Evolutionary conservation across 257 asterid genomes (phyloP).

Genomic region (Solanum microdontum): DNA sequence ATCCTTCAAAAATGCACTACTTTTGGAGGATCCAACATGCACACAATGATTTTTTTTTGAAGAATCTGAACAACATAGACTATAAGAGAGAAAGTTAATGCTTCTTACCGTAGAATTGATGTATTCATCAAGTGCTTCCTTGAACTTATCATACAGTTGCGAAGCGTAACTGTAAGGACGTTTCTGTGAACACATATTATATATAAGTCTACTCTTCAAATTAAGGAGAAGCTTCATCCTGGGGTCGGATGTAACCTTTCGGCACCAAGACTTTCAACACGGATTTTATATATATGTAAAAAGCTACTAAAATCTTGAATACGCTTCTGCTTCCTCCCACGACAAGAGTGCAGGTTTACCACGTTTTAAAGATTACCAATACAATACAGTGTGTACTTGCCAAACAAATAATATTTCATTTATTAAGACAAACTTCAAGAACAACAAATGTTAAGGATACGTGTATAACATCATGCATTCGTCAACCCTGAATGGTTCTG

Average conservation of each 20-base stretch:
- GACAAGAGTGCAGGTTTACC: neutral
- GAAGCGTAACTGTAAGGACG: neutral
- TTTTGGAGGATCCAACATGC: neutral
- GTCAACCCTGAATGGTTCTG: constrained; percentile 15
- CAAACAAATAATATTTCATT: neutral
- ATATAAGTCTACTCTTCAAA: constrained; percentile 18
- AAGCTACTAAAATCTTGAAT: neutral
- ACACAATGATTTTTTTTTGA: neutral
- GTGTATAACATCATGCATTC: constrained; percentile 36
- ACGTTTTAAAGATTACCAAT: neutral
- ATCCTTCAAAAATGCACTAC: neutral
- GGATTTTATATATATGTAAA: constrained; percentile 6
- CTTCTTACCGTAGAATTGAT: constrained; percentile 20
- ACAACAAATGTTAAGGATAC: constrained; percentile 18
- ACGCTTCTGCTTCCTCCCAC: neutral
- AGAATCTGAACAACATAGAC: neutral
- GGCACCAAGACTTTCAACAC: neutral
- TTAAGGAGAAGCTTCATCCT: constrained; percentile 9
- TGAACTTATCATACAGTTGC: constrained; percentile 27
- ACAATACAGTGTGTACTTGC: neutral
- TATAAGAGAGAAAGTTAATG: neutral
- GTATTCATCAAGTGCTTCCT: constrained; percentile 23
- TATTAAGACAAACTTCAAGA: neutral
- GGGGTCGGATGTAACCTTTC: neutral
- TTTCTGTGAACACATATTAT: constrained; percentile 24